Evolutionary conservation across 257 asterid species (phyloP), one percentile per base, ranked within the genome.

Genomic region (Lavandula angustifolia): DNA sequence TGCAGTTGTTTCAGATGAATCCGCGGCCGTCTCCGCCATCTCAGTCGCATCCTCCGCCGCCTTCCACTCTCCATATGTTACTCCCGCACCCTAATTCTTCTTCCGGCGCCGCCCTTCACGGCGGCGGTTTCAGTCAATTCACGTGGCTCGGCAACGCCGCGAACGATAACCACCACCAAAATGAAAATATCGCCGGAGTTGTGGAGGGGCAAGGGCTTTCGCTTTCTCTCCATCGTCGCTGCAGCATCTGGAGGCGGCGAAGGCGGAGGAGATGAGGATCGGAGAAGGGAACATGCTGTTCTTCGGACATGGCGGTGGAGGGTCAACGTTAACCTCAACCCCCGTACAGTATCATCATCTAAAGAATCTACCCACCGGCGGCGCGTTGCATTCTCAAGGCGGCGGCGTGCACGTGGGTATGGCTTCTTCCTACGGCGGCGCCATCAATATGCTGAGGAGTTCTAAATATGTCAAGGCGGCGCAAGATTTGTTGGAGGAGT

Each of bases 1-100:
- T 91, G 98, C 96, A 91, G 77, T 96, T 91, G 69, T 91, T 91
- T 49, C 78, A 83, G 11, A 87, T 85, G 95, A 91, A 91, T 66
- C 89, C 96, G 0, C 92, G 79, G 47, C 82, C 95, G 42, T 86
- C 92, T 1, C 85, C 95, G 0, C 92, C 95, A 0, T 69, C 96
- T 29, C 80, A 80, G 5, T 59, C 91, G 5, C 66, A 87, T 17
- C 78, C 74, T 7, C 60, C 83, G 5, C 65, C 67, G 0, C 75
- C 75, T 32, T 83, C 95, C 59, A 78, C 87, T 16, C 94, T 89
- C 54, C 97, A 87, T 44, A 82, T 80, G 92, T 79, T 87, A 22
- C 88, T 90, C 9, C 94, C 95, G 1, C 84, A 79, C 64, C 88
- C 77, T 0, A 22, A 22, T 22, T 69, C 87, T 0, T 52, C 86